A percentile compares a stretch with the other conserved stretches of the same genome.
These are phyloP conservation scores for Ascomycota sp. DNA, from an alignment of 2,329 filamentous ascomycete species.

Conservation along the genomic window DNA sequence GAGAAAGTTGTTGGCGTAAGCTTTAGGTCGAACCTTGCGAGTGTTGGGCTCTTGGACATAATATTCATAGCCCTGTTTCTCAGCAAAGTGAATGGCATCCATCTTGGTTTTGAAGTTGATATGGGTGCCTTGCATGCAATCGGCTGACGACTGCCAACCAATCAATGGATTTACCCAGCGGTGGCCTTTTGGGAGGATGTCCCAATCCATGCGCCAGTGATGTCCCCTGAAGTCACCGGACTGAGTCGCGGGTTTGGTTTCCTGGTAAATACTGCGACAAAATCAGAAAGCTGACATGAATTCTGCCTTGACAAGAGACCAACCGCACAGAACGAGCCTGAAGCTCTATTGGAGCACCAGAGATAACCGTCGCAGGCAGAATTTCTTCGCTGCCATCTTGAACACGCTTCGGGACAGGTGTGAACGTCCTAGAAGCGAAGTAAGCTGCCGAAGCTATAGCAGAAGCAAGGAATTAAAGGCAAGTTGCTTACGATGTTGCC, in stretches of 20 bases:
- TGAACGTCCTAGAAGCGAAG: constrained; percentile 44
- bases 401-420: constrained; percentile 68
- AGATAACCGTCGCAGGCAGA: constrained; percentile 65
- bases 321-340: constrained; percentile 89
- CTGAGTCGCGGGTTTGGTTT: constrained; percentile 84
- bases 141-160: constrained; percentile 92
- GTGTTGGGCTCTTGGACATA: constrained; percentile 93
- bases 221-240: constrained; percentile 69
- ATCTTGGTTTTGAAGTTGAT: constrained; percentile 83
- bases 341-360: constrained; percentile 78
- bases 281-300: background rate
- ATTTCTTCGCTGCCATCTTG: constrained; percentile 76
- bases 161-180: constrained; percentile 97
- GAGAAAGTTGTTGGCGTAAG: constrained; percentile 90
- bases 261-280: constrained; percentile 58
- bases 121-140: constrained; percentile 84
- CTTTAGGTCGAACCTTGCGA: constrained; percentile 70
- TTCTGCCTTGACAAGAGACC: constrained; percentile 6
- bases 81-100: constrained; percentile 80
- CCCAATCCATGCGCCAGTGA: constrained; percentile 97
- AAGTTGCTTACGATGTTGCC: constrained; percentile 52
- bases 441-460: background rate
- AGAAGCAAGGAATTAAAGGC: background rate
- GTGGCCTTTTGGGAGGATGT: constrained; percentile 74
- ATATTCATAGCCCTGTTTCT: constrained; percentile 98